A percentile compares a stretch with the other conserved stretches of the same genome.
phyloP scores from a whole-genome alignment of 345 rosid genomes.

The Balakata baccata region DNA sequence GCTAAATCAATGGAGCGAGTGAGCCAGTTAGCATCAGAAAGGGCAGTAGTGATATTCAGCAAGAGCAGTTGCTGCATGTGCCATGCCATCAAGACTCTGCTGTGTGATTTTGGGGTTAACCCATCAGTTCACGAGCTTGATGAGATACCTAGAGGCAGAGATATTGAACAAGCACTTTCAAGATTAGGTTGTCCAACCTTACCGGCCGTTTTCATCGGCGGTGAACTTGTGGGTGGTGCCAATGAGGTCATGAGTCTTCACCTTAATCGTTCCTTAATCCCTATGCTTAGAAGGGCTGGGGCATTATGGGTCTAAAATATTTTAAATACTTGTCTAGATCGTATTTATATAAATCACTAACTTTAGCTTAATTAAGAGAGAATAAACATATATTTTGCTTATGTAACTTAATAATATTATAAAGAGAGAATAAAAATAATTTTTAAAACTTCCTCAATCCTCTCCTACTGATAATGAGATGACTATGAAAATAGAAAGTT shows the following conservation, averaged over 20 bases:
- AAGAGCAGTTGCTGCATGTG: constrained; percentile 74
- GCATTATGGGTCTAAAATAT: constrained; percentile 70
- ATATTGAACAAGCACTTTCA: constrained; percentile 71
- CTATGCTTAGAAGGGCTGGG: constrained; percentile 72
- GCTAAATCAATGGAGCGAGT: constrained; percentile 51
- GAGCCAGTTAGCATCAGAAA: constrained; percentile 56
- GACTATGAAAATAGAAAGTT: too few relatives aligned
- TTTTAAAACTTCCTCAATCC: too few relatives aligned
- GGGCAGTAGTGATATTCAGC: constrained; percentile 89
- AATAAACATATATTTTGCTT: too few relatives aligned
- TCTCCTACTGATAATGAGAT: too few relatives aligned
- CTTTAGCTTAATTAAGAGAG: too few relatives aligned
- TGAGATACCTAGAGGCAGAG: constrained; percentile 58
- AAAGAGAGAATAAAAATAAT: too few relatives aligned
- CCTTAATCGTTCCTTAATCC: constrained; percentile 68
- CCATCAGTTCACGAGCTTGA: constrained; percentile 70
- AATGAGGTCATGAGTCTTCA: constrained; percentile 83
- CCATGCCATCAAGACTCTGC: constrained; percentile 68
- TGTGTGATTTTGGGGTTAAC: constrained; percentile 71
- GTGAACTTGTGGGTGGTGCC: constrained; percentile 80
- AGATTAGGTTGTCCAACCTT: constrained; percentile 62
- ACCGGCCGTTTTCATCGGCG: constrained; percentile 79
- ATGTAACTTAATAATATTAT: too few relatives aligned
- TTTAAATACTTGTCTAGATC: too few relatives aligned
- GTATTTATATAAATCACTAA: too few relatives aligned